Base-by-base conservation (phyloP, 306 rosid genomes). In the Cyclanthera cordifolia region DNA sequence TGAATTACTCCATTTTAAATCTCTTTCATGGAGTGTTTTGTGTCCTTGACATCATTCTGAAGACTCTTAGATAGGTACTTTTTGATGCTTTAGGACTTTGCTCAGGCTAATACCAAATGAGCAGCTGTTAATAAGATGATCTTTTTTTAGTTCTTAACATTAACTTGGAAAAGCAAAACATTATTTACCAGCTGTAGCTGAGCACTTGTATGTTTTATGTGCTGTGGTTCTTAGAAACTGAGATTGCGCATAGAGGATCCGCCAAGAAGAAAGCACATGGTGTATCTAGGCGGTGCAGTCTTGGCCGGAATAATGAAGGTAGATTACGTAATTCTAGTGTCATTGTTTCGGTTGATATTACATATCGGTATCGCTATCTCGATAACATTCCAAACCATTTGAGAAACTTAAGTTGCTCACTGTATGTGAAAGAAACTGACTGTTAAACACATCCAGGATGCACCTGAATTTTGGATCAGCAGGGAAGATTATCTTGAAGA, bases 251-350 rank as follows among this genome's bases (percentile, higher is more conserved):
- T 94, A 27, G 99, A 94, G 82, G 99, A 94, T 79, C 99, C 99
- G 25, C 97, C 97, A 0, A 82, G 97, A 64, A 90, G 99, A 84
- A 94, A 94, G 82, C 99, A 94, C 82, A 94, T 94, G 99, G 99
- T 94, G 71, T 94, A 90, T 81, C 89, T 94, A n/a, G 99, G 99
- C 56, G 99, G 99, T 48, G 97, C 97, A 53, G 99, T 94, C 70
- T 97, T 94, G 48, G 99, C 97, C 0, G 96, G 97, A 79, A 94
- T 94, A 34, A 94, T 94, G 99, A 94, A 94, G 91, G 97, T 90
- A 75, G 70, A 76, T 37, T 16, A 52, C 49, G 6, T 67, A 53
- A 37, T 37, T 37, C 25, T 23, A 52, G 65, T 17, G 57, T 30
- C 49, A 25, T 43, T 14, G 19, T 56, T 10, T 63, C 52, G 15